Evolutionary conservation across 768 basidiomycete species (phyloP), one percentile per base, ranked within the genome.

Genomic region (Mycena galericulata): DNA sequence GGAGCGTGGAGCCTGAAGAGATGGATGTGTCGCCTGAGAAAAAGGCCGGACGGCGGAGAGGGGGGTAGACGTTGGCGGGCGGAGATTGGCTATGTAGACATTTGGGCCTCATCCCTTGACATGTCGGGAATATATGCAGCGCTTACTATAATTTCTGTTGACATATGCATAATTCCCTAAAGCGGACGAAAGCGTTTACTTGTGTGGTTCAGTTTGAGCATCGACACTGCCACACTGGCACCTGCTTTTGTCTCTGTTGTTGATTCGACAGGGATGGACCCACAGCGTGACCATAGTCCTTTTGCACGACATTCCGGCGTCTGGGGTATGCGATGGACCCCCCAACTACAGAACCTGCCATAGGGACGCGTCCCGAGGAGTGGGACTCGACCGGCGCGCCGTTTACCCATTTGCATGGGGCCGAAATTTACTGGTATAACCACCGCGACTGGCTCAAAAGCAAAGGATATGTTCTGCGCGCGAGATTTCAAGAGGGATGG

Each of bases 211-310:
- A n/a, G 38, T 14, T 59, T 50, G 24, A 15, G 17, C 17, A 18
- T 10, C 27, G 38, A 38, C 62, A 56, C 62, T 24, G 54, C 62
- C 62, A 56, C 62, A 27, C 38, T 40, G n/a, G n/a, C n/a, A n/a
- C n/a, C n/a, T n/a, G n/a, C n/a, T n/a, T n/a, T n/a, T n/a, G n/a
- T n/a, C n/a, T n/a, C n/a, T n/a, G n/a, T n/a, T n/a, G n/a, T n/a
- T n/a, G n/a, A n/a, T n/a, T n/a, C n/a, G n/a, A n/a, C n/a, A n/a
- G n/a, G n/a, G n/a, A n/a, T n/a, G n/a, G n/a, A n/a, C n/a, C n/a
- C n/a, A n/a, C n/a, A n/a, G n/a, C n/a, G n/a, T n/a, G n/a, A n/a
- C n/a, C n/a, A n/a, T n/a, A n/a, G n/a, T n/a, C n/a, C n/a, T n/a
- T n/a, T n/a, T n/a, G n/a, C n/a, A n/a, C n/a, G n/a, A n/a, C n/a